phyloP scores from a whole-genome alignment of 116 monocot genomes.

The Dioscorea cayenensis region DNA sequence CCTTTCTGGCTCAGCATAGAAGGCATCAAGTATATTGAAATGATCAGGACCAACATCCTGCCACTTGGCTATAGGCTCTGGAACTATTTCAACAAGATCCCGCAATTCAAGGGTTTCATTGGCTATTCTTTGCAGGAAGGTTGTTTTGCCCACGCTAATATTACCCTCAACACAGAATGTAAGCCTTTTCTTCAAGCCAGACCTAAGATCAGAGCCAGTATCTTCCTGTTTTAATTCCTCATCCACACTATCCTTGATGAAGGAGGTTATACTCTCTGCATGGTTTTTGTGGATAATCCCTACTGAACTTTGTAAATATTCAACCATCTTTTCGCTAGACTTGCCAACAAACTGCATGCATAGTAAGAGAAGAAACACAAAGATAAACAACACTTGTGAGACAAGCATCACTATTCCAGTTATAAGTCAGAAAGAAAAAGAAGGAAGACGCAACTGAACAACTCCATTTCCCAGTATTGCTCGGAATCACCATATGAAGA shows the following conservation, averaged over 20 bases:
- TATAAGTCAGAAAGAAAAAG: background rate
- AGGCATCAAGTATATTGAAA: constrained; percentile 85
- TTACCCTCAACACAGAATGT: constrained; percentile 95
- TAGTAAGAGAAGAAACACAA: background rate
- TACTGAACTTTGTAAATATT: constrained; percentile 67
- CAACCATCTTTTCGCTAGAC: constrained; percentile 78
- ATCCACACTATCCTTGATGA: constrained; percentile 89
- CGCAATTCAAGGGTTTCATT: constrained; percentile 82
- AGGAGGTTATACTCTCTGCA: constrained; percentile 89
- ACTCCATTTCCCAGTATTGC: background rate
- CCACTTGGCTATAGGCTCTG: constrained; percentile 87
- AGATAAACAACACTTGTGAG: background rate
- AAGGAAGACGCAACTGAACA: background rate
- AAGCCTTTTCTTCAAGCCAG: constrained; percentile 64
- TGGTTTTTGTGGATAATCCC: constrained; percentile 92
- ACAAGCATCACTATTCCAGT: background rate
- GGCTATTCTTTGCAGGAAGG: constrained; percentile 82
- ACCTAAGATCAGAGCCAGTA: constrained; percentile 22
- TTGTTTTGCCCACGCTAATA: constrained; percentile 89
- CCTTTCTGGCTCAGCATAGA: constrained; percentile 80
- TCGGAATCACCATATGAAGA: background rate
- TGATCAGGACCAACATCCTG: constrained; percentile 87
- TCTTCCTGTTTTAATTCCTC: constrained; percentile 63
- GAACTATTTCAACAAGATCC: constrained; percentile 88
- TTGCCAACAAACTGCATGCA: constrained; percentile 67